These are phyloP conservation scores for Puccinia triticina DNA, from an alignment of 1,284 basidiomycete genomes.

Conservation along the genomic window DNA sequence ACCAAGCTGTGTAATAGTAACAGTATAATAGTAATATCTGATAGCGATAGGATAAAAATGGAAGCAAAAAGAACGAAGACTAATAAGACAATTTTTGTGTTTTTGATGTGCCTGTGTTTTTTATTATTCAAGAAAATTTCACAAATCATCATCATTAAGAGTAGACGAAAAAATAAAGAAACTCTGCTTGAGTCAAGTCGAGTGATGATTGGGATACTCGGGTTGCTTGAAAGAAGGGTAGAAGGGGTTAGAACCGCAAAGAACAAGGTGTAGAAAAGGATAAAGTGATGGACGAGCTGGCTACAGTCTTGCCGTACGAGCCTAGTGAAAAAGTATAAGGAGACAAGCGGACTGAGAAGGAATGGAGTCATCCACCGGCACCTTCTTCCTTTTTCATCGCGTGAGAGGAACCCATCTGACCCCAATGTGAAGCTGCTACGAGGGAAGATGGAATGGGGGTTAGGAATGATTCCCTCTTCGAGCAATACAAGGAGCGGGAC, in stretches of 20 bases:
- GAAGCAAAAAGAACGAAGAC: neutral
- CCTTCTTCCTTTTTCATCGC: slow-evolving; percentile 37
- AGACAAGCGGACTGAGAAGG: neutral
- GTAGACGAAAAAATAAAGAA: neutral
- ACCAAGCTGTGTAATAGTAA: neutral
- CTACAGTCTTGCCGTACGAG: neutral
- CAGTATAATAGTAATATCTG: neutral
- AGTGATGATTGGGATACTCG: no score
- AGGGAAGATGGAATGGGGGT: neutral
- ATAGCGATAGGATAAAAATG: neutral
- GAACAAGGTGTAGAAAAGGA: no score
- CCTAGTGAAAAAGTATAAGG: neutral
- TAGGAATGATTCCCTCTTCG: neutral
- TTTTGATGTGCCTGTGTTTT: neutral
- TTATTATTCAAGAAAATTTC: neutral
- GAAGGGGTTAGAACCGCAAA: no score
- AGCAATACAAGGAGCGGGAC: neutral
- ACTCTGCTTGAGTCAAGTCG: no score
- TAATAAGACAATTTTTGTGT: neutral
- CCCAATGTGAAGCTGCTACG: slow-evolving; percentile 21
- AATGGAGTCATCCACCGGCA: neutral
- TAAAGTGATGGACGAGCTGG: neutral
- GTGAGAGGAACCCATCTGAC: slow-evolving; percentile 19
- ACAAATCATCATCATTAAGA: neutral
- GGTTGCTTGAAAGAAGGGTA: no score